Evolutionary conservation across 805 yeast genomes (phyloP), one percentile per base, ranked within the genome.

Genomic region (Candida maesae): DNA sequence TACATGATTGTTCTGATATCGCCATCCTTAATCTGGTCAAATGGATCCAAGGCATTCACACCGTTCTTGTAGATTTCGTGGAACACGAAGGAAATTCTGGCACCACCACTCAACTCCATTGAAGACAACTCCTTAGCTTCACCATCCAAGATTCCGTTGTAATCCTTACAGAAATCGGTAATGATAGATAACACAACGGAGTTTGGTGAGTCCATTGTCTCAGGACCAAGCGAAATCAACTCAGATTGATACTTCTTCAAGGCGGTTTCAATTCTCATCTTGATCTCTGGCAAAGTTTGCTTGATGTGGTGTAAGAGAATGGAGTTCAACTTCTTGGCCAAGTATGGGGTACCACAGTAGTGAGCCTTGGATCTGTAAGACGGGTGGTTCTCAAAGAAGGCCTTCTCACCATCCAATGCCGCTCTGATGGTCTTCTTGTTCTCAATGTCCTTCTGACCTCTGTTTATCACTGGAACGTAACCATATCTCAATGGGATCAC

Each of bases 361-460:
- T 87, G 95, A 7, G 97, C 91, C 62, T 91, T 93, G 24, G 93
- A 83, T 53, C 88, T 77, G 66, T 93, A 93, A 17, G 95, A 79
- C 7, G 96, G 81, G 64, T 93, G 99, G 52, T 75, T 73, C 64
- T 87, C 96, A 58, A 93, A 93, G 57, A 79, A 93, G 24, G 70
- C 64, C 44, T 73, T 74, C 68, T 93, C 99, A 60, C 84, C 87
- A 31, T 74, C 73, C 51, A 93, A 71, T 2, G 99, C 98, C 29
- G 80, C 83, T 61, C 90, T 77, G 55, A 93, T 91, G 13, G 95
- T 81, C 63, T 91, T 91, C 59, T 81, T 81, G 47, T 67, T 65
- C 66, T 91, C 95, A 58, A 93, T 93, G 68, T 93, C 99, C 59
- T 84, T 87, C 70, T 93, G 99, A 56, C 97, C 96, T 68, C 99